Percentiles rank a stretch among this genome's conserved stretches.
phyloP scores from a whole-genome alignment of 2,329 filamentous ascomycete genomes.

The Hypomyces perniciosus region DNA sequence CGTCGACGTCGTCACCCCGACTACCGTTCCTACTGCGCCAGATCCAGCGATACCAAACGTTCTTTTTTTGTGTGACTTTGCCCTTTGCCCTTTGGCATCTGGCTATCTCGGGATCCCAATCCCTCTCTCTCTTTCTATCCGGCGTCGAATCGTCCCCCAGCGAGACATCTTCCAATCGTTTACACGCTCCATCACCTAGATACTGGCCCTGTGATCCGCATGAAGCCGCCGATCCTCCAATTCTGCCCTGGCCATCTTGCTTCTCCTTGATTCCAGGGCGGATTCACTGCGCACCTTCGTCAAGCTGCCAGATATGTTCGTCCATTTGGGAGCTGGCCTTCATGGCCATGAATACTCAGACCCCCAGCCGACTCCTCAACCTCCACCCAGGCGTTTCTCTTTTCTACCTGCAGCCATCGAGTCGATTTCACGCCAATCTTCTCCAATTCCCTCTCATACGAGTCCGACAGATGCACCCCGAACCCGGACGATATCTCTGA shows the following conservation, averaged over 20 bases:
- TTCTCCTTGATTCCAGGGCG: neutral
- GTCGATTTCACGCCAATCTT: slow-evolving; percentile 9
- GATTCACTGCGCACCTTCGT: neutral
- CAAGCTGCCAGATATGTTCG: slow-evolving; percentile 42
- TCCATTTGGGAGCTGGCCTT: slow-evolving; percentile 53
- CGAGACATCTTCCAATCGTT: neutral
- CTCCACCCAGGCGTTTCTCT: slow-evolving; percentile 31
- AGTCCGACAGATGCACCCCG: neutral
- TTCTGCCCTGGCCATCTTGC: slow-evolving; percentile 2
- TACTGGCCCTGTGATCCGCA: neutral
- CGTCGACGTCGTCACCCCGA: neutral
- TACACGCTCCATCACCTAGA: neutral
- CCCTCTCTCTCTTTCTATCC: neutral
- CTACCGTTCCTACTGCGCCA: neutral
- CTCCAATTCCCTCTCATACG: neutral
- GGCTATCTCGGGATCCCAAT: neutral
- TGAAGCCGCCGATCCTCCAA: neutral
- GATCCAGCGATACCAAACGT: neutral
- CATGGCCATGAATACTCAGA: slow-evolving; percentile 55
- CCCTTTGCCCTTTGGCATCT: neutral
- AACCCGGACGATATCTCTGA: slow-evolving; percentile 3
- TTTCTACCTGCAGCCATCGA: slow-evolving; percentile 37
- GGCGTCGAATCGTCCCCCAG: neutral
- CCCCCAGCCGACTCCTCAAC: slow-evolving; percentile 26
- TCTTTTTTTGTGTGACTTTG: neutral